Evolutionary conservation across 208 protist genomes (phyloP), one percentile per base, ranked within the genome.

Genomic region (Crithidia bombi): DNA sequence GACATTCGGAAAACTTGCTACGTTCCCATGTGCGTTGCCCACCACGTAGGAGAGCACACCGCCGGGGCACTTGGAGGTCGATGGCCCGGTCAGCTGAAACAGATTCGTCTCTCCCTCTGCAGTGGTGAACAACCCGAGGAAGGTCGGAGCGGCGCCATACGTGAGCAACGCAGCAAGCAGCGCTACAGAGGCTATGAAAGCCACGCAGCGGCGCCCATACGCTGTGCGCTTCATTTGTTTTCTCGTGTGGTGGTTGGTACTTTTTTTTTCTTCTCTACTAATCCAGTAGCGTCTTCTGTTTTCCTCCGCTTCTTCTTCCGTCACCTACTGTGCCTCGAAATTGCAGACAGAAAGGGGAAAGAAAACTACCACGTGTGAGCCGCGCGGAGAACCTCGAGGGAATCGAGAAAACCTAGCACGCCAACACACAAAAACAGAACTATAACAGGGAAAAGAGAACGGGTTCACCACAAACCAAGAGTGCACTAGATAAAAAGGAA

Each of bases 11-110:
- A 86, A 86, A 14, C 32, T 73, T 17, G 74, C 82, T 0, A 12
- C 49, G 65, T 84, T 83, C 9, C 68, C 71, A n/a, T 74, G 26
- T 9, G 71, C 52, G 39, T 77, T 67, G 12, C 7, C 51, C 19
- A 87, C 67, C 23, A 17, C 32, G 68, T 79, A 87, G 1, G 65
- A 69, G 14, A 87, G 49, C 28, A 68, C 54, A 32, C 82, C 82
- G 15, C 51, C 67, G 33, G 58, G 43, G 49, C 75, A 81, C 36
- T 57, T 23, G 9, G 3, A 17, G 52, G 19, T n/a, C 35, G 38
- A 28, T 10, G 52, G 35, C 57, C 30, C 26, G 10, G 52, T 74
- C 51, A 35, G 66, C 56, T 63, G 11, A 55, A 3, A 49, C 41
- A 21, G 30, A 1, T 15, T 15, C 38, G 49, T 55, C 57, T 71